phyloP scores from a whole-genome alignment of 768 basidiomycete genomes.

The Cystobasidium ongulense region DNA sequence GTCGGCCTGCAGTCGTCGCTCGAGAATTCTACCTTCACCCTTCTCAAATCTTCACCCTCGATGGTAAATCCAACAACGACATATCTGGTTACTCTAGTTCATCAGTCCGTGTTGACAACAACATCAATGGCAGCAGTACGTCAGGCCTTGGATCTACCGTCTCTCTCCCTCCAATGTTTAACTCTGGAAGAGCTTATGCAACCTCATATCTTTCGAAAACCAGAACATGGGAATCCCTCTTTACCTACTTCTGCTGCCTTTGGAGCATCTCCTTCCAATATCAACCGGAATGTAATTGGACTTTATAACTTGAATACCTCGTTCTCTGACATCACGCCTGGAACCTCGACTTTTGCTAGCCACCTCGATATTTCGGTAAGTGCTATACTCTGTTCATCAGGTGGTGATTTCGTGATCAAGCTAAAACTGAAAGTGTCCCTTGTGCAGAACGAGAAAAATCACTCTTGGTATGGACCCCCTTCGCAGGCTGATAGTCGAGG shows the following conservation, averaged over 20 bases:
- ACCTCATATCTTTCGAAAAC: not conserved
- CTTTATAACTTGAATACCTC: not conserved
- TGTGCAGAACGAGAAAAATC: no score
- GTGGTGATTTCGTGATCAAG: not conserved
- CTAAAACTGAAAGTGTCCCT: not conserved
- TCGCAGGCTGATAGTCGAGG: no score
- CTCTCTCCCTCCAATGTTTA: constrained; percentile 21
- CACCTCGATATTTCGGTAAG: not conserved
- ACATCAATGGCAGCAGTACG: not conserved
- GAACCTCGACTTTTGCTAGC: not conserved
- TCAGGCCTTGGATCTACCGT: not conserved
- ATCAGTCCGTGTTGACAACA: not conserved
- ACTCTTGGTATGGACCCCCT: no score
- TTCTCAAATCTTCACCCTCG: not conserved
- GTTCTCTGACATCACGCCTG: not conserved
- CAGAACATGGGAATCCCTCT: not conserved
- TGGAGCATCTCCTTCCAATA: no score
- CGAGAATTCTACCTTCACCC: not conserved
- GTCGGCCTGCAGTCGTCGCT: not conserved
- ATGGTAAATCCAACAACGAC: not conserved
- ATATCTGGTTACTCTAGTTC: not conserved
- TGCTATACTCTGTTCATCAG: not conserved
- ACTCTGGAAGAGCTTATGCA: constrained; percentile 16
- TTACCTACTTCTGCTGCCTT: no score
- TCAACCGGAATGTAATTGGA: no score